Evolutionary conservation across 2,329 filamentous ascomycete species (phyloP).

Genomic region (Metarhizium brunneum): DNA sequence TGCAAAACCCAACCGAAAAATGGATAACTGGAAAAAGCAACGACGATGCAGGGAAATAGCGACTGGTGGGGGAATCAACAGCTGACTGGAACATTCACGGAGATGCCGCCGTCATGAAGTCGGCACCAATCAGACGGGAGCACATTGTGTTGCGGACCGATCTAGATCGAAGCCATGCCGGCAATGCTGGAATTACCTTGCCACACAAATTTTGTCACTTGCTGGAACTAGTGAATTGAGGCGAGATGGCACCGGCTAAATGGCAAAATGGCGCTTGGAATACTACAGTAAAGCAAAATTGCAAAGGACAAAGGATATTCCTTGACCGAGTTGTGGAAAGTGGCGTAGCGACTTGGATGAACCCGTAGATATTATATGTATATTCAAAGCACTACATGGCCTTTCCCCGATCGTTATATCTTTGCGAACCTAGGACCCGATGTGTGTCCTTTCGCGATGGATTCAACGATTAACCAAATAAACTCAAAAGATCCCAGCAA

Average conservation of each 20-base stretch:
- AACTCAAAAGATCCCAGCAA: background rate
- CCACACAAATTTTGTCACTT: background rate
- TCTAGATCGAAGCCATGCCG: background rate
- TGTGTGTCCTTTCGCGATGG: background rate
- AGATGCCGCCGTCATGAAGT: background rate
- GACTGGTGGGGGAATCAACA: background rate
- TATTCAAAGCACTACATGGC: too few species aligned
- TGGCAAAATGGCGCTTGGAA: too few species aligned
- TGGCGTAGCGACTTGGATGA: too few species aligned
- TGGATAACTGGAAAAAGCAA: background rate
- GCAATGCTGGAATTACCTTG: too few species aligned
- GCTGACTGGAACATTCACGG: background rate
- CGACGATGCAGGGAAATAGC: background rate
- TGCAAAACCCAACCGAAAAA: background rate
- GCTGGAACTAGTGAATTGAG: background rate
- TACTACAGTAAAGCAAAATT: too few species aligned
- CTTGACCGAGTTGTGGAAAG: too few species aligned
- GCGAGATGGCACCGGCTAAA: background rate
- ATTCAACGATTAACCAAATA: background rate
- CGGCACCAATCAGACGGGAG: background rate
- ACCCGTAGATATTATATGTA: too few species aligned
- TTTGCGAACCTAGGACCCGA: background rate
- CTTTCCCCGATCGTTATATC: too few species aligned
- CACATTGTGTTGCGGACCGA: background rate
- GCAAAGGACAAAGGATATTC: too few species aligned